Evolutionary conservation across 2,329 filamentous ascomycete genomes (phyloP), one percentile per base, ranked within the genome.

Genomic region (Penicillium sp.): DNA sequence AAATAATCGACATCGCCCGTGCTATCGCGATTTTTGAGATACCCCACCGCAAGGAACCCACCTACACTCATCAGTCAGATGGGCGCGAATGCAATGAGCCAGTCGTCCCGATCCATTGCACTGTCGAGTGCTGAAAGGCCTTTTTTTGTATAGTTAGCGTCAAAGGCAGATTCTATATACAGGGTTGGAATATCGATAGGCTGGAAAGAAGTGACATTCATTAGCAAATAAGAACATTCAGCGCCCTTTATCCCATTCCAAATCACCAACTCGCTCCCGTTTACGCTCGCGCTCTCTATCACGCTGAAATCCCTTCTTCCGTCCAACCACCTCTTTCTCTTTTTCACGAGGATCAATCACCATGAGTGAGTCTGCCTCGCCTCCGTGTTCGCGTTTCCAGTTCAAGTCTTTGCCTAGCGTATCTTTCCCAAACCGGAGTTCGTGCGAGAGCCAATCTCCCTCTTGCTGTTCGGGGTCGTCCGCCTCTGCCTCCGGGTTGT

Each of bases 301-400:
- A 44, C 73, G 67, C 48, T 71, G 69, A 19, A 73, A 67, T 53
- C 85, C 86, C 58, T 82, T 80, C 61, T 83, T 81, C 11, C 82
- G 82, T 63, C 78, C 84, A 69, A 84, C 85, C 67, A 85, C 81
- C 37, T 88, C 88, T 69, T 84, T 86, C 42, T 89, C 88, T 71
- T 90, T 91, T 71, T 92, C 90, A 54, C 90, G 80, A 1, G 92
- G 92, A 77, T 99, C 94, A 73, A 97, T 97, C 3, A 97, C 91
- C 43, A 96, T 84, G 41, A 96, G 74, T n/a, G 69, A 71, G 59
- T 77, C 74, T 4, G 59, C 63, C 67, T 97, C 90, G 55, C 97
- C 91, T 68, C 94, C 91, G 51, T 93, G 92, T 74, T 94, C 92
- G 75, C 86, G 88, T 69, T 93, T 90, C 82, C 94, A 96, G 50